phyloP scores from a whole-genome alignment of 2,329 filamentous ascomycete genomes.

The Apiospora aurea region DNA sequence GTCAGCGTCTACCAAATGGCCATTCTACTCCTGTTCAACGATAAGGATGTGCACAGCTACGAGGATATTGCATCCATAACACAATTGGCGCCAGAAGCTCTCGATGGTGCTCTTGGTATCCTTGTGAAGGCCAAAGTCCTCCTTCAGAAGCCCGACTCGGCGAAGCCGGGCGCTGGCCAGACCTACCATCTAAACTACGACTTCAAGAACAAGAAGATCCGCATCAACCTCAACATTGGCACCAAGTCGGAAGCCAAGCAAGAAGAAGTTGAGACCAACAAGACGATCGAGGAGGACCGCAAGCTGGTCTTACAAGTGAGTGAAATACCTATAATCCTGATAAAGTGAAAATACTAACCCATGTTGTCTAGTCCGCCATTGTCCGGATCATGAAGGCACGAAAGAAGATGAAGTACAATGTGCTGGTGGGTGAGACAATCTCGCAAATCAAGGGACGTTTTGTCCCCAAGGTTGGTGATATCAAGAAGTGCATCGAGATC shows the following conservation, averaged over 20 bases:
- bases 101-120: conserved; percentile 86
- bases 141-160: conserved; percentile 71
- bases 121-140: conserved; percentile 94
- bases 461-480: conserved; percentile 89
- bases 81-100: conserved; percentile 77
- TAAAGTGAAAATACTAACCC: conserved; percentile 25
- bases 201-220: conserved; percentile 98
- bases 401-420: conserved; percentile 97
- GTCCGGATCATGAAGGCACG: conserved; percentile 99
- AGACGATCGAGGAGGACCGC: conserved; percentile 98
- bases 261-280: conserved; percentile 96
- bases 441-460: conserved; percentile 93
- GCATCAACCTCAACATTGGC: conserved; percentile 93
- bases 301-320: conserved; percentile 95
- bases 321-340: conserved; percentile 33
- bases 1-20: conserved; percentile 99
- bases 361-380: conserved; percentile 79
- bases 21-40: conserved; percentile 92
- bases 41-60: conserved; percentile 83
- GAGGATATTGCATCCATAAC: conserved; percentile 87
- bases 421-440: conserved; percentile 94
- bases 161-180: conserved; percentile 80
- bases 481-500: conserved; percentile 99
- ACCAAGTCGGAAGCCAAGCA: conserved; percentile 97
- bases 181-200: conserved; percentile 87